Conservation (phyloP, 2,329 filamentous ascomycete genomes). For the Ceratocystis eucalypticola region DNA sequence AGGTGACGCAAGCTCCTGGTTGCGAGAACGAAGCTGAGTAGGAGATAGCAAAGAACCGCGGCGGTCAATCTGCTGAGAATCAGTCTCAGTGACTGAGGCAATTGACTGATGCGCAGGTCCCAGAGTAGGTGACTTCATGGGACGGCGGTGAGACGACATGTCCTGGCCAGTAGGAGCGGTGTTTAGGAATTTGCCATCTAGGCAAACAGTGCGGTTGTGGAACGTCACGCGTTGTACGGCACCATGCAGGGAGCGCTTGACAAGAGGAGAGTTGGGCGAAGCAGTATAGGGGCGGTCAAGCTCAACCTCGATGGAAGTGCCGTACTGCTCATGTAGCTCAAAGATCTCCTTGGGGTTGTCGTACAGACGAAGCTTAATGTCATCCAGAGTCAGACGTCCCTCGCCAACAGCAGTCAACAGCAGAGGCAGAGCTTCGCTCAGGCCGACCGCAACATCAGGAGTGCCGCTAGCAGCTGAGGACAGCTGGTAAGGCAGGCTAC, state of each 20-base stretch:
- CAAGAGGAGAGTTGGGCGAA: conserved; percentile 46
- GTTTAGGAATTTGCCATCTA: conserved; percentile 50
- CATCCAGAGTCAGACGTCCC: conserved; percentile 58
- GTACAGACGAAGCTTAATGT: conserved; percentile 57
- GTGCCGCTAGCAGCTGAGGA: conserved; percentile 32
- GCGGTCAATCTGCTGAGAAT: conserved; percentile 21
- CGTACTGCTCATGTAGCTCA: conserved; percentile 67
- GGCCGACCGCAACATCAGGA: conserved; percentile 49
- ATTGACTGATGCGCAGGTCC: conserved; percentile 30
- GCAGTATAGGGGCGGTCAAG: conserved; percentile 46
- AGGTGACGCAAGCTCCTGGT: conserved; percentile 14
- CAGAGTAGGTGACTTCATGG: conserved; percentile 44
- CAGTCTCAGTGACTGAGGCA: conserved; percentile 13
- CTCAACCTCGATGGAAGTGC: conserved; percentile 60
- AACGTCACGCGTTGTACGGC: conserved; percentile 64
- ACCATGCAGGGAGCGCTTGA: conserved; percentile 53
- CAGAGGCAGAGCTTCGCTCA: conserved; percentile 59
- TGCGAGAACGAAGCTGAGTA: conserved; percentile 14
- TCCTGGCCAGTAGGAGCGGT: conserved; percentile 50
- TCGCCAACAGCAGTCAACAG: conserved; percentile 64
- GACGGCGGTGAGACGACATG: conserved; percentile 55
- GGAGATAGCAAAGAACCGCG: conserved; percentile 24
- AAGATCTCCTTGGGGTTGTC: conserved; percentile 72
- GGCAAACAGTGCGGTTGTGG: conserved; percentile 58
- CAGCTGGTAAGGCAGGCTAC: conserved; percentile 64